phyloP scores from a whole-genome alignment of 2,329 filamentous ascomycete species.

The Fusarium zealandicum region DNA sequence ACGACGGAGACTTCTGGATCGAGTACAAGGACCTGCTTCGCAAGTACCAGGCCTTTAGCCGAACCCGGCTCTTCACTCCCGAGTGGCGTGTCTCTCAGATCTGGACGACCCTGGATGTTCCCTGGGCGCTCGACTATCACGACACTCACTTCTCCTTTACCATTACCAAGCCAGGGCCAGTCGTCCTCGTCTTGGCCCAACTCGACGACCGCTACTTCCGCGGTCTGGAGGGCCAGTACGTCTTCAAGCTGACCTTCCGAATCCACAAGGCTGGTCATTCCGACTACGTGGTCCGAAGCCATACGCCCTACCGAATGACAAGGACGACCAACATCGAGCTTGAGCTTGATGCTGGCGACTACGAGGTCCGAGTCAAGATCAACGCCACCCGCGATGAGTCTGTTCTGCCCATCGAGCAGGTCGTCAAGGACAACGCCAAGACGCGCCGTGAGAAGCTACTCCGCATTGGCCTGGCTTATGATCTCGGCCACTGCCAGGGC shows the following conservation, averaged over 20 bases:
- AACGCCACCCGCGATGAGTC: constrained; percentile 67
- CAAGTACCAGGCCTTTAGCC: constrained; percentile 65
- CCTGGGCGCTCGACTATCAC: constrained; percentile 64
- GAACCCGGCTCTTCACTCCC: constrained; percentile 62
- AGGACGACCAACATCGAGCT: constrained; percentile 81
- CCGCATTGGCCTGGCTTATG: constrained; percentile 73
- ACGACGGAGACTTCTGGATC: constrained; percentile 74
- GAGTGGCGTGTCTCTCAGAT: constrained; percentile 60
- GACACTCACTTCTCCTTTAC: constrained; percentile 61
- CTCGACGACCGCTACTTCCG: constrained; percentile 65
- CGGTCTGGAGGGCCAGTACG: constrained; percentile 64
- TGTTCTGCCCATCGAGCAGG: constrained; percentile 66
- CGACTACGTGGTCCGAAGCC: constrained; percentile 63
- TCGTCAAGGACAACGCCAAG: constrained; percentile 70
- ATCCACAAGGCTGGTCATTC: constrained; percentile 58
- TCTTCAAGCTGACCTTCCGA: constrained; percentile 61
- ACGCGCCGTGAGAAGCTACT: constrained; percentile 74
- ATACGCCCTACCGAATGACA: constrained; percentile 65
- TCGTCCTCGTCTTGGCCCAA: constrained; percentile 65
- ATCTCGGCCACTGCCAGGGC: constrained; percentile 73
- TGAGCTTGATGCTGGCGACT: constrained; percentile 75
- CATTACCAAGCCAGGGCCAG: constrained; percentile 55
- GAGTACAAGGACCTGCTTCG: constrained; percentile 65
- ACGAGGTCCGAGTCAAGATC: constrained; percentile 78
- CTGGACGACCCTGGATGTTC: constrained; percentile 61